Percentiles rank a stretch among this genome's conserved stretches.
These are phyloP conservation scores for Cladosporium sp. DNA, from an alignment of 2,329 filamentous ascomycete genomes.

Conservation along the genomic window DNA sequence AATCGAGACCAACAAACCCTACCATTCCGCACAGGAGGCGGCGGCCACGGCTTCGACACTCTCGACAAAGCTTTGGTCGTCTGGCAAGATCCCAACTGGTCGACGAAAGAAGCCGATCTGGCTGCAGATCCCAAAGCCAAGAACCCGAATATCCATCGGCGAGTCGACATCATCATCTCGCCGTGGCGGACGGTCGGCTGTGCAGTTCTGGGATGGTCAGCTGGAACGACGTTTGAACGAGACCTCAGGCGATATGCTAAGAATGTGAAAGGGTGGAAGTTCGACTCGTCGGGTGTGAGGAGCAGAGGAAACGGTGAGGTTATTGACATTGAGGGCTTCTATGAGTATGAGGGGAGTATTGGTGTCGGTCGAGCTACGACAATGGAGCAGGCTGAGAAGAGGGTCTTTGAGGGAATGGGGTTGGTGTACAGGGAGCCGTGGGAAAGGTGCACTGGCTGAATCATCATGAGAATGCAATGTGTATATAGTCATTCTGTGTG, in stretches of 20 bases:
- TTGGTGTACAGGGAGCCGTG: slow-evolving; percentile 47
- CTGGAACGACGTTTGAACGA: slow-evolving; percentile 83
- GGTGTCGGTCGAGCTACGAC: slow-evolving; percentile 40
- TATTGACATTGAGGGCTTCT: slow-evolving; percentile 69
- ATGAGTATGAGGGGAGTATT: slow-evolving; percentile 62
- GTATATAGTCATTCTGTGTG: too few species aligned
- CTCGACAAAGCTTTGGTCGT: slow-evolving; percentile 90
- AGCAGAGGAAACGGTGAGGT: slow-evolving; percentile 65
- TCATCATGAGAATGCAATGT: background rate
- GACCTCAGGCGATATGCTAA: slow-evolving; percentile 80
- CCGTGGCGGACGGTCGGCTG: slow-evolving; percentile 88
- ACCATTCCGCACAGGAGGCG: slow-evolving; percentile 45
- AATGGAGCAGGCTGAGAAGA: slow-evolving; percentile 70
- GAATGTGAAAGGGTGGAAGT: slow-evolving; percentile 68
- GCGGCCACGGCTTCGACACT: slow-evolving; percentile 70
- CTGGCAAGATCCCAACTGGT: slow-evolving; percentile 68
- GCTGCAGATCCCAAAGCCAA: slow-evolving; percentile 39
- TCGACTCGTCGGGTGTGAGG: slow-evolving; percentile 84
- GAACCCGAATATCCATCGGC: slow-evolving; percentile 71
- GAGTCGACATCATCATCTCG: slow-evolving; percentile 87
- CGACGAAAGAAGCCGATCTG: slow-evolving; percentile 35
- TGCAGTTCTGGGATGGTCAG: slow-evolving; percentile 82
- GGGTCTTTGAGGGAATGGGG: slow-evolving; percentile 73
- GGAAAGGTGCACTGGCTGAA: slow-evolving; percentile 39
- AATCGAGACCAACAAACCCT: slow-evolving; percentile 66